Conservation (phyloP, 2,329 filamentous ascomycete genomes). For the Xylaria sp. region DNA sequence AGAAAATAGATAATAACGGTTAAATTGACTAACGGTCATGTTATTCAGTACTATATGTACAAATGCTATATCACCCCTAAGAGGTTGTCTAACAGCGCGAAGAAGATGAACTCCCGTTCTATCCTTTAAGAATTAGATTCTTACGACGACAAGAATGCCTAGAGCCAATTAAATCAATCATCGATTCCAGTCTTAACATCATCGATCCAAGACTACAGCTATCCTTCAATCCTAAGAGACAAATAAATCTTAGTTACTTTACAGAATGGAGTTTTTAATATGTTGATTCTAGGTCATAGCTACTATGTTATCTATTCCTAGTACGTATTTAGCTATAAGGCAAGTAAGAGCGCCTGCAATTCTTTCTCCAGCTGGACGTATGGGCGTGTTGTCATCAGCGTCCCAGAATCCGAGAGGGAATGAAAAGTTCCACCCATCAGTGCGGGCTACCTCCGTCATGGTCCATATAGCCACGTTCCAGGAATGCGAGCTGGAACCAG, state of each 20-base stretch:
- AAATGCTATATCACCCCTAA: background rate
- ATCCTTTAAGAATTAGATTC: background rate
- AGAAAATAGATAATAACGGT: background rate
- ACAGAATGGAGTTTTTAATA: slow-evolving; percentile 6
- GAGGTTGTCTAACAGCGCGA: background rate
- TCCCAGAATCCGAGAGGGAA: background rate
- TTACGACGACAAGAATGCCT: background rate
- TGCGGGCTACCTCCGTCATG: background rate
- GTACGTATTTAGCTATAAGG: background rate
- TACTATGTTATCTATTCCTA: background rate
- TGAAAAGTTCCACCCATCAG: background rate
- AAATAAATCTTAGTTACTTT: slow-evolving; percentile 8
- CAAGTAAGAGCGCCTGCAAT: slow-evolving; percentile 3
- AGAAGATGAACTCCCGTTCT: background rate
- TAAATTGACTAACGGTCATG: background rate
- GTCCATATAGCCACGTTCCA: background rate
- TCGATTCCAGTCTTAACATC: slow-evolving; percentile 3
- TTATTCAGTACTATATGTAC: background rate
- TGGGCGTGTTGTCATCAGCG: slow-evolving; percentile 7
- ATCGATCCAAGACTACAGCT: slow-evolving; percentile 4
- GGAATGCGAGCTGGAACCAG: background rate
- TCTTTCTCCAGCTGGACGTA: slow-evolving; percentile 1
- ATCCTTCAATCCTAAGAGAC: slow-evolving; percentile 6
- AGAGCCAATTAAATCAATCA: background rate
- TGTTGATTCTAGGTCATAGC: slow-evolving; percentile 8